Conservation (phyloP, 805 yeast species). For the Pichia ethanolica region DNA sequence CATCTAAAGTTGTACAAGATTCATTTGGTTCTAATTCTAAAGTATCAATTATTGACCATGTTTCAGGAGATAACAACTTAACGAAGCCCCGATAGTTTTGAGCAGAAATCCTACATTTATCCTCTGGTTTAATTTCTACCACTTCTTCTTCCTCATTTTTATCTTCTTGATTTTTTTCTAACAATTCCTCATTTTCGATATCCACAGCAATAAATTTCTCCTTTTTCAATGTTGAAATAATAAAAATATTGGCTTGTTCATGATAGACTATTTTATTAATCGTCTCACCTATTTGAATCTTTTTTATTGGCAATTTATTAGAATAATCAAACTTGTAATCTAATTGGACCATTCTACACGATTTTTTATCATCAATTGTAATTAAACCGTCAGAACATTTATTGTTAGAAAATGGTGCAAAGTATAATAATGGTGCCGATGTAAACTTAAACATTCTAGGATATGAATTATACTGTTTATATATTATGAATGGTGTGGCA, state of each 20-base stretch:
- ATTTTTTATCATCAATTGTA: conserved; percentile 61
- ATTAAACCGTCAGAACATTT: conserved; percentile 45
- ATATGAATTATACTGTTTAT: conserved; percentile 55
- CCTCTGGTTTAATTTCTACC: conserved; percentile 52
- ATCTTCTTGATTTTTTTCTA: conserved; percentile 44
- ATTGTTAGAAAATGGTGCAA: conserved; percentile 41
- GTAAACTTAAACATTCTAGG: conserved; percentile 66
- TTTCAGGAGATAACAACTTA: conserved; percentile 60
- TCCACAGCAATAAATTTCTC: conserved; percentile 60
- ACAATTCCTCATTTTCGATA: conserved; percentile 55
- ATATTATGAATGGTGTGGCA: conserved; percentile 56
- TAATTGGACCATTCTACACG: conserved; percentile 54
- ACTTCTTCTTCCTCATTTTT: conserved; percentile 48
- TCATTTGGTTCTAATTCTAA: conserved; percentile 63
- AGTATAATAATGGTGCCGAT: conserved; percentile 55
- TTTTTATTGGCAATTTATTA: conserved; percentile 52
- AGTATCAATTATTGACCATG: conserved; percentile 72
- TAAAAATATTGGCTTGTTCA: conserved; percentile 52
- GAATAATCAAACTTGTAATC: conserved; percentile 44
- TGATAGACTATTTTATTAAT: conserved; percentile 64
- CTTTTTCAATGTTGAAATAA: conserved; percentile 52
- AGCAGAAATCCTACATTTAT: conserved; percentile 42
- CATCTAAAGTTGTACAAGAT: conserved; percentile 48
- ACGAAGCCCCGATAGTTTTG: conserved; percentile 51
- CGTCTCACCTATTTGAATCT: conserved; percentile 48